phyloP scores from a whole-genome alignment of 2,329 filamentous ascomycete genomes.

The Claviceps sp. region DNA sequence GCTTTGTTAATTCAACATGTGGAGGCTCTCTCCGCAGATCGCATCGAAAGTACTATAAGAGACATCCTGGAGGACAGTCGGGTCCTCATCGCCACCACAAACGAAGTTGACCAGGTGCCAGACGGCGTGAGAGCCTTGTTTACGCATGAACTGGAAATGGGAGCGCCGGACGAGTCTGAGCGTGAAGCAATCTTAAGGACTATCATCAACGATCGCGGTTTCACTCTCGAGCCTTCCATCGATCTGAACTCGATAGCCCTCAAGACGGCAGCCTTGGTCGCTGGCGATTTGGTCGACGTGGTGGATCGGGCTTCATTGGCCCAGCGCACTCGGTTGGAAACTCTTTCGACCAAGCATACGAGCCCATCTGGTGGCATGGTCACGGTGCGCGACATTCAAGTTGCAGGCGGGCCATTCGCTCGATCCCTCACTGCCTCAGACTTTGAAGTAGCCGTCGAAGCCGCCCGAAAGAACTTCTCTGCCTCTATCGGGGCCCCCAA shows the following conservation, averaged over 20 bases:
- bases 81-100: slow-evolving; percentile 85
- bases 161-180: slow-evolving; percentile 82
- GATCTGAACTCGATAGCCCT: slow-evolving; percentile 76
- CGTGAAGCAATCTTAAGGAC: slow-evolving; percentile 74
- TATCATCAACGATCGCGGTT: slow-evolving; percentile 61
- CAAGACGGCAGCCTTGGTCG: slow-evolving; percentile 90
- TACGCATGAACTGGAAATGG: slow-evolving; percentile 90
- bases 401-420: slow-evolving; percentile 71
- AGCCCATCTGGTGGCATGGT: slow-evolving; percentile 26
- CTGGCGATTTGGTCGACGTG: slow-evolving; percentile 86
- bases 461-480: slow-evolving; percentile 93
- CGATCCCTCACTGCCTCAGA: slow-evolving; percentile 69
- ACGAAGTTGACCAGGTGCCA: slow-evolving; percentile 86
- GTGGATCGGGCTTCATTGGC: slow-evolving; percentile 79
- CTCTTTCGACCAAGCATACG: slow-evolving; percentile 42
- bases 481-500: slow-evolving; percentile 95
- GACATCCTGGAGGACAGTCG: slow-evolving; percentile 69
- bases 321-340: slow-evolving; percentile 60
- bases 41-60: slow-evolving; percentile 74
- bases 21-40: slow-evolving; percentile 80
- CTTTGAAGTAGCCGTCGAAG: slow-evolving; percentile 87
- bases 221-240: slow-evolving; percentile 70
- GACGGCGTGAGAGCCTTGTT: slow-evolving; percentile 84
- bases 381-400: slow-evolving; percentile 69
- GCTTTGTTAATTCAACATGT: slow-evolving; percentile 79